Percentiles rank a stretch among this genome's conserved stretches.
These are phyloP conservation scores for Chytriomyces hyalinus DNA, from an alignment of 192 early-diverging fungal species.

Conservation along the genomic window DNA sequence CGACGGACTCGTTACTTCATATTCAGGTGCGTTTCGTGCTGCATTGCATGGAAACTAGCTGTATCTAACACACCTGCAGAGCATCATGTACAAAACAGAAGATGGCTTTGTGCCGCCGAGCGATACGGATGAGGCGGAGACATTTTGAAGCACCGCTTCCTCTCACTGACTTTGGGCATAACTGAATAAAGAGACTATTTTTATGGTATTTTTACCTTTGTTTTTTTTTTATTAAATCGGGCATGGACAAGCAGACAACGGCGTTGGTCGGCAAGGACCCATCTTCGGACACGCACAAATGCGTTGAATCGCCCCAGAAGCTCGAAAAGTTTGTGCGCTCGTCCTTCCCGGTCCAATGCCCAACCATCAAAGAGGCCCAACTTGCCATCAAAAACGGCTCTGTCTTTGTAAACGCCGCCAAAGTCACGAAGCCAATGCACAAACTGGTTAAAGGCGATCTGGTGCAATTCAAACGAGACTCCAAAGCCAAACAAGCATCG, in stretches of 20 bases:
- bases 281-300: neutral
- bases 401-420: conserved; percentile 4
- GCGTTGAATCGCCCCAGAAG: neutral
- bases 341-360: neutral
- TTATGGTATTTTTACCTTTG: too few relatives aligned
- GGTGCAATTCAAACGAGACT: neutral
- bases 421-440: neutral
- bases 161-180: too few relatives aligned
- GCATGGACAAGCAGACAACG: too few relatives aligned
- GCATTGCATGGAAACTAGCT: too few relatives aligned
- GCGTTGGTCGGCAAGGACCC: too few relatives aligned
- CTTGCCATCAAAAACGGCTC: neutral
- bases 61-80: conserved; percentile 44
- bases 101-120: conserved; percentile 85
- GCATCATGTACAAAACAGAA: conserved; percentile 88
- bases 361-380: conserved; percentile 1
- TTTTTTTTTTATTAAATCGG: too few relatives aligned
- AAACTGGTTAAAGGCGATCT: neutral
- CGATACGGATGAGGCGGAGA: conserved; percentile 22
- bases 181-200: too few relatives aligned
- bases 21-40: conserved; percentile 66
- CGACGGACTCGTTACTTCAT: conserved; percentile 31
- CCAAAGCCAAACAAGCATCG: neutral
- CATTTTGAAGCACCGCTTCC: neutral
- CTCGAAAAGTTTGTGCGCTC: neutral